A percentile compares a stretch with the other conserved stretches of the same genome.
Conservation (phyloP, 2,329 filamentous ascomycete species). For the Proliferodiscus dingleyae region DNA sequence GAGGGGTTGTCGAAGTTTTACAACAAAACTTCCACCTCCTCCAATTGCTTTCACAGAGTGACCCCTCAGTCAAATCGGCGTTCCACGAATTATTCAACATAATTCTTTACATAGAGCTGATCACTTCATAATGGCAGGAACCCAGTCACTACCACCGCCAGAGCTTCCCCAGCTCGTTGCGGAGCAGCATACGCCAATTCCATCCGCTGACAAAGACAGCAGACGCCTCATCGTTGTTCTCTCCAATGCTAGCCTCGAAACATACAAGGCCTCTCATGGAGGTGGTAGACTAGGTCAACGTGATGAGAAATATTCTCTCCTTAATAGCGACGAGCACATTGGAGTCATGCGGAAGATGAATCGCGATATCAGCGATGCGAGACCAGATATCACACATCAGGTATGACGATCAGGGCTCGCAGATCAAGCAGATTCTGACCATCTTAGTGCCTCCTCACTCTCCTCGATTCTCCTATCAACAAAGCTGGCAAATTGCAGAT, state of each 20-base stretch:
- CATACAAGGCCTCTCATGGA: slow-evolving; percentile 84
- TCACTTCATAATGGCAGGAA: slow-evolving; percentile 52
- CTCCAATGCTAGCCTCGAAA: slow-evolving; percentile 95
- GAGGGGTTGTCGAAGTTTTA: not conserved
- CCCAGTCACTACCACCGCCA: slow-evolving; percentile 91
- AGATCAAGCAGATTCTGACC: slow-evolving; percentile 24
- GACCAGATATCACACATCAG: slow-evolving; percentile 98
- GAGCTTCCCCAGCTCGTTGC: slow-evolving; percentile 87
- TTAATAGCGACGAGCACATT: slow-evolving; percentile 99
- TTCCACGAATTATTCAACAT: slow-evolving; percentile 20
- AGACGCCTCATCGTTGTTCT: slow-evolving; percentile 91
- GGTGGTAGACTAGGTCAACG: slow-evolving; percentile 56
- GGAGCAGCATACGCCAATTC: slow-evolving; percentile 83
- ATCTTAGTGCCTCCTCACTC: slow-evolving; percentile 82
- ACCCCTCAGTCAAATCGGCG: too few species aligned
- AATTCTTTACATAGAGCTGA: slow-evolving; percentile 21
- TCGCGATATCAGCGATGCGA: slow-evolving; percentile 93
- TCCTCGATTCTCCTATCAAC: slow-evolving; percentile 97
- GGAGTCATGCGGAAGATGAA: slow-evolving; percentile 99
- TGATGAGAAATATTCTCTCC: slow-evolving; percentile 93
- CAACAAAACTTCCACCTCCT: not conserved
- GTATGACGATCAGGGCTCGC: slow-evolving; percentile 46
- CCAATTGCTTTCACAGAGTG: too few species aligned
- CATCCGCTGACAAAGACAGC: slow-evolving; percentile 81
- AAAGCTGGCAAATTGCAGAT: slow-evolving; percentile 97